phyloP scores from a whole-genome alignment of 2,329 filamentous ascomycete species.

The Aureobasidium mangrovei region DNA sequence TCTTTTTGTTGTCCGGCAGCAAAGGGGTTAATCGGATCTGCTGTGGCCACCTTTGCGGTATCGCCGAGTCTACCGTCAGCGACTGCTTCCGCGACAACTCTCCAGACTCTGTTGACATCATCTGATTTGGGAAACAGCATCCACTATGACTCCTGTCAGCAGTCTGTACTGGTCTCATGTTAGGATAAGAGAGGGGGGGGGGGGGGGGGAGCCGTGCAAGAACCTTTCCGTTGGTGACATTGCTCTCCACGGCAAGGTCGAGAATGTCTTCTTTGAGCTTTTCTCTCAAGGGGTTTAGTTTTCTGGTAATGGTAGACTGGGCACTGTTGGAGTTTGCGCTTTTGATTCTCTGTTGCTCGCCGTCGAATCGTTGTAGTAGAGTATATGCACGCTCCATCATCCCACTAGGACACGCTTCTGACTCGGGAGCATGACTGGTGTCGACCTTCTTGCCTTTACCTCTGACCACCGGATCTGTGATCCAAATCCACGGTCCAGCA shows the following conservation, averaged over 20 bases:
- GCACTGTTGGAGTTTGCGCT: conserved; percentile 43
- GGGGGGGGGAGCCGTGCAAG: conserved; percentile 7
- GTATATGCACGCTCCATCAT: conserved; percentile 41
- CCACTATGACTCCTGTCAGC: conserved; percentile 45
- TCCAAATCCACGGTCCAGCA: conserved; percentile 60
- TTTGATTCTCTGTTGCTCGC: conserved; percentile 41
- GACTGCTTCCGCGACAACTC: conserved; percentile 56
- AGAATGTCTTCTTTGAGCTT: conserved; percentile 48
- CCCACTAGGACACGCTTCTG: conserved; percentile 32
- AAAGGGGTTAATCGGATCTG: conserved; percentile 29
- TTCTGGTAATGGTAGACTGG: conserved; percentile 29
- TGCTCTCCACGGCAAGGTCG: conserved; percentile 49
- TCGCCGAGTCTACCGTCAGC: conserved; percentile 61
- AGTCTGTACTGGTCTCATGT: not conserved
- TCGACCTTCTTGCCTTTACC: conserved; percentile 30
- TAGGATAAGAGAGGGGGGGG: not conserved
- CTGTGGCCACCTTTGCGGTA: conserved; percentile 62
- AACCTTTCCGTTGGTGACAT: conserved; percentile 59
- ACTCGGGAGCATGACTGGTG: conserved; percentile 30
- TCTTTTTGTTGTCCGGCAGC: conserved; percentile 29
- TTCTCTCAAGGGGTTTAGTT: conserved; percentile 35
- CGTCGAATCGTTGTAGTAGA: conserved; percentile 43
- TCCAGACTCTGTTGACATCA: conserved; percentile 57
- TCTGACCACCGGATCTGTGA: conserved; percentile 53
- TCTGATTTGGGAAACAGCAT: conserved; percentile 56